Conservation (phyloP, 495 filamentous ascomycete species). For the Lasiosphaeriaceae sp. region DNA sequence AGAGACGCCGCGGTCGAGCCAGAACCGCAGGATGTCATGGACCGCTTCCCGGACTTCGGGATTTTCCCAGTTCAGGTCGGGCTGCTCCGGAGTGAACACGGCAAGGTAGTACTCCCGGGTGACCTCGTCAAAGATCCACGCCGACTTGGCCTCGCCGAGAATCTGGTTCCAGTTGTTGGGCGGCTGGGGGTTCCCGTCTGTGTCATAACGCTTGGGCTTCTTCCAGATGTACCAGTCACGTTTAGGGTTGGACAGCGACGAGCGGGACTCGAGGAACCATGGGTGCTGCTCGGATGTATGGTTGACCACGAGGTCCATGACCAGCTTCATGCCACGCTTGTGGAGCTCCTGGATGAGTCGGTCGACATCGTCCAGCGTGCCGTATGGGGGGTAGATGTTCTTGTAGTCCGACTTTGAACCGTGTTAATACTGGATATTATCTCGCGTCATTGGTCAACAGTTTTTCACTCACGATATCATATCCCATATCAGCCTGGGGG, state of each 20-base stretch:
- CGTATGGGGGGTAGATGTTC: conserved; percentile 58
- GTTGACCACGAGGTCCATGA: conserved; percentile 71
- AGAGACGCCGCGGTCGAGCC: conserved; percentile 59
- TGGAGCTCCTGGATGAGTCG: conserved; percentile 53
- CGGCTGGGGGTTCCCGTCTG: conserved; percentile 51
- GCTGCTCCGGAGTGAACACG: conserved; percentile 57
- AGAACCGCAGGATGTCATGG: conserved; percentile 60
- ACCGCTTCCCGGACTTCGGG: conserved; percentile 55
- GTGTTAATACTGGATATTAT: neutral
- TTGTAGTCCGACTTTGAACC: conserved; percentile 52
- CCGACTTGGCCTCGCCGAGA: conserved; percentile 58
- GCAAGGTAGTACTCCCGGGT: conserved; percentile 66
- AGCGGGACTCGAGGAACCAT: conserved; percentile 64
- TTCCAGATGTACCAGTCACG: conserved; percentile 69
- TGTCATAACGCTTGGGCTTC: conserved; percentile 44
- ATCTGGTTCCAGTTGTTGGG: conserved; percentile 68
- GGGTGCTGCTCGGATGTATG: conserved; percentile 66
- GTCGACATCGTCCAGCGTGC: conserved; percentile 63
- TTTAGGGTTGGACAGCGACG: conserved; percentile 53
- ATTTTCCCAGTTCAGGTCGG: conserved; percentile 71
- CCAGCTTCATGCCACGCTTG: conserved; percentile 57
- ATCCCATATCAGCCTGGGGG: conserved; percentile 5
- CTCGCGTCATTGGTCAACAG: neutral
- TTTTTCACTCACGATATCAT: neutral
- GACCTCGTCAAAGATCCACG: conserved; percentile 58